A percentile compares a stretch with the other conserved stretches of the same genome.
phyloP scores from a whole-genome alignment of 129 eudicot species.

The Centrapalus pauciflorus region DNA sequence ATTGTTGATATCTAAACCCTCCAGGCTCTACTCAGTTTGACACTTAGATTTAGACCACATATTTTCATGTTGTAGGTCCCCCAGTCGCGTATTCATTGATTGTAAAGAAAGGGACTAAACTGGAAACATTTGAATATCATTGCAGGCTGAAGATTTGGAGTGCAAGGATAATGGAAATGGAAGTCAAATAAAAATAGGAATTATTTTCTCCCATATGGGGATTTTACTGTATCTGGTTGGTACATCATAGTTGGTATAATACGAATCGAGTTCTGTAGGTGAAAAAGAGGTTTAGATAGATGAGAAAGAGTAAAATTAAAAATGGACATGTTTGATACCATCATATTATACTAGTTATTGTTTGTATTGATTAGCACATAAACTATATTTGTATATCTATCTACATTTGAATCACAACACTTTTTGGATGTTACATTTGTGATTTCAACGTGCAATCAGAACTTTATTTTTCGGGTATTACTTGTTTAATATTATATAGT shows the following conservation, averaged over 20 bases:
- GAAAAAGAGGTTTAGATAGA: slow-evolving; percentile 2
- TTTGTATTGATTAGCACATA: neutral
- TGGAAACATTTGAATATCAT: neutral
- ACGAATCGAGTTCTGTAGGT: neutral
- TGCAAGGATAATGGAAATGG: neutral
- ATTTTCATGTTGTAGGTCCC: neutral
- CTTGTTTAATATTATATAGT: too few relatives aligned
- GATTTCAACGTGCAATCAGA: neutral
- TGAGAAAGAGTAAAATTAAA: neutral
- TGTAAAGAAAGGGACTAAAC: neutral
- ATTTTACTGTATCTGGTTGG: neutral
- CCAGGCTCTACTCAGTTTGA: too few relatives aligned
- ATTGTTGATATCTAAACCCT: neutral
- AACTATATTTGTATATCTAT: neutral
- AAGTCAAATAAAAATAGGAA: neutral
- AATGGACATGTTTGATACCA: neutral
- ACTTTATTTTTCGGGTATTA: neutral
- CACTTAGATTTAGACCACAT: neutral
- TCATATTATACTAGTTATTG: neutral
- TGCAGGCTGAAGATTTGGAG: neutral
- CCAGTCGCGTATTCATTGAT: neutral
- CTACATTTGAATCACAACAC: neutral
- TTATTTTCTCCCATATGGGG: neutral
- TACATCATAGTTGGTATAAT: neutral
- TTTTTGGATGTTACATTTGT: neutral